phyloP scores from a whole-genome alignment of 2,329 filamentous ascomycete genomes.

The Aspergillus sp. region DNA sequence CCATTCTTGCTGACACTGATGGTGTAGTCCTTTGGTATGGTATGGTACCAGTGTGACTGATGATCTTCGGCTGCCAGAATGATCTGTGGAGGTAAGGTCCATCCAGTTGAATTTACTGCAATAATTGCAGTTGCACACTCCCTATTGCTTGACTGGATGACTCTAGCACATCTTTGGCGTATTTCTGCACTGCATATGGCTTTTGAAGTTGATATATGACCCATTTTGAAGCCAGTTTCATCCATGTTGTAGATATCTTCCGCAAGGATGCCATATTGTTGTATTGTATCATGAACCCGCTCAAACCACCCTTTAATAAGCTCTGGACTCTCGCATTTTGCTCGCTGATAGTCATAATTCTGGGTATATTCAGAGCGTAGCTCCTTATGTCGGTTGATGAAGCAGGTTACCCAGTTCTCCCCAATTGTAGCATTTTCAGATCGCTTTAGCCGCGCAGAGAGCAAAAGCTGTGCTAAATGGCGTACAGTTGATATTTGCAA shows the following conservation, averaged over 20 bases:
- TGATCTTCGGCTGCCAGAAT: neutral
- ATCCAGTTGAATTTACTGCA: constrained; percentile 2
- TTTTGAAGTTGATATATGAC: constrained; percentile 2
- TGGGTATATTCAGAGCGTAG: too few species aligned
- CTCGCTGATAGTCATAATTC: too few species aligned
- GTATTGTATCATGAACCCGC: neutral
- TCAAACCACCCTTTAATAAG: neutral
- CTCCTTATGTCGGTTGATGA: too few species aligned
- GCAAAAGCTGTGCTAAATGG: too few species aligned
- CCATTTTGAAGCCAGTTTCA: constrained; percentile 6
- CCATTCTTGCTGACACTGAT: neutral
- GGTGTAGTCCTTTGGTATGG: neutral
- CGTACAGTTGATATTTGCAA: too few species aligned
- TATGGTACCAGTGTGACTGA: neutral
- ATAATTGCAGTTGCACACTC: constrained; percentile 9
- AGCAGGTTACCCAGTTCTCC: too few species aligned
- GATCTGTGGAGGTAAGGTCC: constrained; percentile 1
- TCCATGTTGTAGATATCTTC: constrained; percentile 5
- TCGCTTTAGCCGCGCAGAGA: too few species aligned
- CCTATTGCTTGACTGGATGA: constrained; percentile 2
- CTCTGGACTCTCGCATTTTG: constrained; percentile 2
- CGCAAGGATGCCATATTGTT: neutral
- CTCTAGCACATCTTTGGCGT: constrained; percentile 1
- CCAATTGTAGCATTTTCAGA: too few species aligned
- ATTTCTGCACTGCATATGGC: constrained; percentile 4